Conservation (phyloP, 2,329 filamentous ascomycete genomes). For the Alternaria brassicicola region DNA sequence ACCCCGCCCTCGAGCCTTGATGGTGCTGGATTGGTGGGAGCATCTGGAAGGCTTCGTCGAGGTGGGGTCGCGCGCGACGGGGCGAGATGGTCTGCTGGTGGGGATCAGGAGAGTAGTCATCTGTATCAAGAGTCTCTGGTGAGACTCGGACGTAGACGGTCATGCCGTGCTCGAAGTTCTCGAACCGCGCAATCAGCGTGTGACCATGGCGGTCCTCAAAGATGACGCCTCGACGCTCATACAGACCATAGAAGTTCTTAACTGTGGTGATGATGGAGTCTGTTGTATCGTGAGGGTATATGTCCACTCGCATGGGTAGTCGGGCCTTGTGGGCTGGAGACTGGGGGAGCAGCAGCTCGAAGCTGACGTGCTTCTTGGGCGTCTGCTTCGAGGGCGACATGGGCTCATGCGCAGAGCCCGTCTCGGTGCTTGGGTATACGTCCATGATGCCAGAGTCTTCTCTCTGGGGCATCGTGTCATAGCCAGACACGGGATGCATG, state of each 20-base stretch:
- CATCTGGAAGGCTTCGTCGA: slow-evolving; percentile 70
- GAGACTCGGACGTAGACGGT: slow-evolving; percentile 90
- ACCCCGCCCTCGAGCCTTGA: slow-evolving; percentile 70
- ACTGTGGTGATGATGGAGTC: slow-evolving; percentile 98
- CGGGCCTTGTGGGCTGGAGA: slow-evolving; percentile 73
- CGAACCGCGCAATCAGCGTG: slow-evolving; percentile 92
- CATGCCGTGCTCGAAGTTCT: slow-evolving; percentile 94
- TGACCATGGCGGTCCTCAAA: slow-evolving; percentile 91
- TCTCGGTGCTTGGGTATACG: slow-evolving; percentile 47
- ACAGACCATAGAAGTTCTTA: slow-evolving; percentile 98
- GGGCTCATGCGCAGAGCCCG: slow-evolving; percentile 38
- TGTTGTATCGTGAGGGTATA: slow-evolving; percentile 93
- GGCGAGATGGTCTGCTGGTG: slow-evolving; percentile 56
- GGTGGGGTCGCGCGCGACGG: slow-evolving; percentile 62
- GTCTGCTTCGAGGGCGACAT: slow-evolving; percentile 46
- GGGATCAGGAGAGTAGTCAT: slow-evolving; percentile 55
- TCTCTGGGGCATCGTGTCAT: slow-evolving; percentile 38
- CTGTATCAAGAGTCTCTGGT: slow-evolving; percentile 58
- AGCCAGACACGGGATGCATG: slow-evolving; percentile 29
- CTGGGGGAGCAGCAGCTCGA: slow-evolving; percentile 74
- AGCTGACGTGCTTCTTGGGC: slow-evolving; percentile 73
- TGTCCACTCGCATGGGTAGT: slow-evolving; percentile 84
- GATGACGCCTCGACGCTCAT: slow-evolving; percentile 83
- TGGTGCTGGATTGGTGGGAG: slow-evolving; percentile 65
- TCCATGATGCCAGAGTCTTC: slow-evolving; percentile 42